Conservation (phyloP, 2,329 filamentous ascomycete species). For the Aspergillus quadrilineatus region DNA sequence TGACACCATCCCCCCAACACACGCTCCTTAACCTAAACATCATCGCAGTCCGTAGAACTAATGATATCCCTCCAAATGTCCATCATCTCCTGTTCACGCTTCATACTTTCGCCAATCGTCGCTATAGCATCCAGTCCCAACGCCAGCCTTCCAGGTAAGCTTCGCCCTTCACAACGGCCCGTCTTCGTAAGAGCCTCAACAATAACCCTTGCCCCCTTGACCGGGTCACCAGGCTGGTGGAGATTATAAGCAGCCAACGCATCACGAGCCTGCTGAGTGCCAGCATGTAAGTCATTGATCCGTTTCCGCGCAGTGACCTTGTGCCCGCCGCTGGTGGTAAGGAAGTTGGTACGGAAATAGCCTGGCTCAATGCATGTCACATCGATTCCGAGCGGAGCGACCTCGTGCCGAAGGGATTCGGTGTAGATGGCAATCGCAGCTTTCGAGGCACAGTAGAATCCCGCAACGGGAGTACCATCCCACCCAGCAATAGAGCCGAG, state of each 20-base stretch:
- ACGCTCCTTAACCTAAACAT: neutral
- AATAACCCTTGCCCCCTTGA: constrained; percentile 32
- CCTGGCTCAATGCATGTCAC: constrained; percentile 40
- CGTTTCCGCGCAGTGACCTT: constrained; percentile 7
- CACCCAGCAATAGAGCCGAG: constrained; percentile 37
- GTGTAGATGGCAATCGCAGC: constrained; percentile 16
- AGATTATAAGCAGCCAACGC: constrained; percentile 22
- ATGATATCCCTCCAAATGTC: constrained; percentile 12
- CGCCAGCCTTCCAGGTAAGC: constrained; percentile 27
- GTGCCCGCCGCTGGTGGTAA: constrained; percentile 27
- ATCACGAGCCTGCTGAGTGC: constrained; percentile 19
- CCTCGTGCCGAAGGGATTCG: constrained; percentile 28
- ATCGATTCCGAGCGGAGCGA: constrained; percentile 34
- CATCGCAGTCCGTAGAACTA: constrained; percentile 8
- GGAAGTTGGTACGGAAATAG: constrained; percentile 33
- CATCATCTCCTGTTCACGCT: constrained; percentile 8
- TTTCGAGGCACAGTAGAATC: constrained; percentile 40
- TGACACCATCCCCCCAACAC: no score
- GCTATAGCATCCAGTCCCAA: constrained; percentile 29
- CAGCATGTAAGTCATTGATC: neutral
- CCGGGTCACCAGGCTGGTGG: constrained; percentile 29
- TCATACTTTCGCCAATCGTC: constrained; percentile 7
- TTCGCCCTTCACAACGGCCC: constrained; percentile 22
- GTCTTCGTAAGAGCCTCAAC: constrained; percentile 32
- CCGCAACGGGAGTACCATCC: constrained; percentile 25